Percentiles rank a stretch among this genome's conserved stretches.
Conservation (phyloP, 202 grass and related monocot genomes). For the Bolboschoenoplectus hybrid region DNA sequence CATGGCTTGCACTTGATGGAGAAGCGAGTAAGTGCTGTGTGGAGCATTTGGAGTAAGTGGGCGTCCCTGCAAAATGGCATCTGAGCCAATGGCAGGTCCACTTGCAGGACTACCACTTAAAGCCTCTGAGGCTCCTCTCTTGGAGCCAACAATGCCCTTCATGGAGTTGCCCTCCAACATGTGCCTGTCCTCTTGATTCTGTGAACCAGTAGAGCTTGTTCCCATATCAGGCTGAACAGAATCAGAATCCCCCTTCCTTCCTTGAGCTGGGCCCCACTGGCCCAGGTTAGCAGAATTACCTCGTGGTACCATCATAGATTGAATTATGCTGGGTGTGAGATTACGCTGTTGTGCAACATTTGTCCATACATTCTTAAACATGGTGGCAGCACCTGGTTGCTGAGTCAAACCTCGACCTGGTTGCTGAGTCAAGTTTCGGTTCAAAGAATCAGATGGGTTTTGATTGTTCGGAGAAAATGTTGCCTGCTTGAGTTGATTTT, state of each 20-base stretch:
- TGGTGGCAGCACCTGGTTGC: constrained; percentile 66
- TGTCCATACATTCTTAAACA: constrained; percentile 99
- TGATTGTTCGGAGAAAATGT: constrained; percentile 28
- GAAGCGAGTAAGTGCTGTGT: constrained; percentile 70
- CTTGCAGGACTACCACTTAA: constrained; percentile 52
- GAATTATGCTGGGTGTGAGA: constrained; percentile 83
- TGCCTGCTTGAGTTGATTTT: constrained; percentile 28
- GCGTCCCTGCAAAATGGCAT: constrained; percentile 60
- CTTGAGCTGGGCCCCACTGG: constrained; percentile 63
- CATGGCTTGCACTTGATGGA: constrained; percentile 86
- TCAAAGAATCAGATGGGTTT: constrained; percentile 25
- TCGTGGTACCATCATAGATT: constrained; percentile 81
- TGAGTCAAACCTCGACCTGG: constrained; percentile 48
- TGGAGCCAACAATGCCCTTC: constrained; percentile 47
- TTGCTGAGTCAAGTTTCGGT: constrained; percentile 51
- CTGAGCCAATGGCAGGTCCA: constrained; percentile 21
- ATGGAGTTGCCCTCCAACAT: constrained; percentile 49
- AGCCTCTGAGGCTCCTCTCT: constrained; percentile 51
- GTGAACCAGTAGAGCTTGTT: constrained; percentile 68
- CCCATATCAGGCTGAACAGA: constrained; percentile 57
- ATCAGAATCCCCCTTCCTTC: constrained; percentile 55
- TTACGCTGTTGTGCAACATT: constrained; percentile 76
- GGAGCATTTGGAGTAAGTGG: constrained; percentile 61
- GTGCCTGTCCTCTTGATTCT: constrained; percentile 67
- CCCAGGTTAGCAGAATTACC: constrained; percentile 59